A percentile compares a stretch with the other conserved stretches of the same genome.
phyloP scores from a whole-genome alignment of 768 basidiomycete genomes.

The Tricholoma sp. region DNA sequence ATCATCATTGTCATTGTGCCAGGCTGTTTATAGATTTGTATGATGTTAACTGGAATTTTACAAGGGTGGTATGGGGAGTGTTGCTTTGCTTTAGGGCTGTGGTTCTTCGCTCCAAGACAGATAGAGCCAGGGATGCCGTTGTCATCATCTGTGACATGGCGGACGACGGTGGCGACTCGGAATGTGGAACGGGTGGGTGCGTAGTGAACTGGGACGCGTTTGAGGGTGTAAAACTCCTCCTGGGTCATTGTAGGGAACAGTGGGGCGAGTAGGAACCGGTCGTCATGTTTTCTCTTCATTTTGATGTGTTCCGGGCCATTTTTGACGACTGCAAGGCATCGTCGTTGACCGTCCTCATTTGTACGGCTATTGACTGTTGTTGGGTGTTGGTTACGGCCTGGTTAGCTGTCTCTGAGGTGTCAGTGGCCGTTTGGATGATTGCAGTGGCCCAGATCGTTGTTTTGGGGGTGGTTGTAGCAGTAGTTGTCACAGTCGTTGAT shows the following conservation, averaged over 20 bases:
- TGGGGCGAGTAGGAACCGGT: not conserved
- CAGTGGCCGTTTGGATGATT: not conserved
- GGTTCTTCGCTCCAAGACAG: not conserved
- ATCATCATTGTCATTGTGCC: not conserved
- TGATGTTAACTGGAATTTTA: slow-evolving; percentile 24
- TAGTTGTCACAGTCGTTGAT: not conserved
- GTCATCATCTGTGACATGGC: not conserved
- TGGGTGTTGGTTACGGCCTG: not conserved
- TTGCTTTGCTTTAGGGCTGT: not conserved
- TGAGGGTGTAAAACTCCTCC: not conserved
- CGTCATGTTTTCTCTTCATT: not conserved
- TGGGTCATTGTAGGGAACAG: not conserved
- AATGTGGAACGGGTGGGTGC: not conserved
- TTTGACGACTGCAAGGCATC: not conserved
- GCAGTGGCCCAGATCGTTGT: slow-evolving; percentile 1
- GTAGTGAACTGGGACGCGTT: not conserved
- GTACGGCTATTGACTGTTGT: not conserved
- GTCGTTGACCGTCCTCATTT: not conserved
- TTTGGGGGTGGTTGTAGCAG: too few relatives aligned
- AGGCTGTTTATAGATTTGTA: not conserved
- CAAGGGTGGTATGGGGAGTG: not conserved
- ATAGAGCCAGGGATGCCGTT: not conserved
- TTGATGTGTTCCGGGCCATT: not conserved
- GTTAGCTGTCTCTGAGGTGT: too few relatives aligned
- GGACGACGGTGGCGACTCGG: not conserved